Percentiles rank a stretch among this genome's conserved stretches.
phyloP scores from a whole-genome alignment of 441 rosid genomes.

The Brassica hybrid region DNA sequence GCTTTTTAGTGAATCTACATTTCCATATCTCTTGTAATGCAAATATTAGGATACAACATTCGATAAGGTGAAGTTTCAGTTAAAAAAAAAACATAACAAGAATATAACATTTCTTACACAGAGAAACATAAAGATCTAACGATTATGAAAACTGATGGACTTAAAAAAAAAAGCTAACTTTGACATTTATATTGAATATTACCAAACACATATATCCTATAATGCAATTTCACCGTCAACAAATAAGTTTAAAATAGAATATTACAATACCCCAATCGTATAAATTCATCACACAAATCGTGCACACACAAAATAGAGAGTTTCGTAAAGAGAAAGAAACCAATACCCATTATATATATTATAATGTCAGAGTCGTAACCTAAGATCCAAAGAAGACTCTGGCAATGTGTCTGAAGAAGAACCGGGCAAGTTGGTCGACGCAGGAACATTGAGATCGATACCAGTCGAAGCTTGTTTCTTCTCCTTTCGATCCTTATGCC shows the following conservation, averaged over 20 bases:
- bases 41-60: background rate
- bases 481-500: slow-evolving; percentile 69
- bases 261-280: slow-evolving; percentile 29
- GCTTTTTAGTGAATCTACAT: background rate
- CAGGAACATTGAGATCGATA: slow-evolving; percentile 72
- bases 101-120: too few species aligned
- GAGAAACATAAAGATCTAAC: background rate
- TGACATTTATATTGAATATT: background rate
- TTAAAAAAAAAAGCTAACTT: background rate
- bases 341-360: background rate
- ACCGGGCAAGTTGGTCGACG: slow-evolving; percentile 48
- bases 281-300: slow-evolving; percentile 14
- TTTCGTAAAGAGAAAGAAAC: background rate
- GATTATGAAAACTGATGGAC: background rate
- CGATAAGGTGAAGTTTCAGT: background rate
- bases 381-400: slow-evolving; percentile 61
- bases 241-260: background rate
- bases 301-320: slow-evolving; percentile 29
- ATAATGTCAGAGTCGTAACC: slow-evolving; percentile 60
- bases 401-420: slow-evolving; percentile 48
- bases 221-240: background rate
- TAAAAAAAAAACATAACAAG: background rate
- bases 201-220: background rate
- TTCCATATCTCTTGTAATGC: background rate
- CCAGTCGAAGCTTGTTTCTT: slow-evolving; percentile 31